Percentiles rank a stretch among this genome's conserved stretches.
Conservation (phyloP, 2,329 filamentous ascomycete species). For the Penicillium sclerotiorum region DNA sequence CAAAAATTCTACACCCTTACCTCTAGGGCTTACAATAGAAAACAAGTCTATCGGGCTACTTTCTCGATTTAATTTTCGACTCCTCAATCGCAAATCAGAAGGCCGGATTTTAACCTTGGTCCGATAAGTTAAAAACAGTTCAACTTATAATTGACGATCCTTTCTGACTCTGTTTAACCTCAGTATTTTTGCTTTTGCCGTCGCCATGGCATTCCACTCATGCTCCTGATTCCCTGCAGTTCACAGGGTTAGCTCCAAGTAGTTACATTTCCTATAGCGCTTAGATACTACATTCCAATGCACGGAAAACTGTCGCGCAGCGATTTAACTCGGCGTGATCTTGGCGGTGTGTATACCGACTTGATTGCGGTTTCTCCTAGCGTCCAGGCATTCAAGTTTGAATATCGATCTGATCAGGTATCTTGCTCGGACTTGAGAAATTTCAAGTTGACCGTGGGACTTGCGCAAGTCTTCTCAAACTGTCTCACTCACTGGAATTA, state of each 20-base stretch:
- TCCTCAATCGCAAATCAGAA: not conserved
- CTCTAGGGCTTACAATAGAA: not conserved
- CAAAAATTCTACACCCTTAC: too few relatives aligned
- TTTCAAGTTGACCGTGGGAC: not conserved
- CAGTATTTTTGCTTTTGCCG: too few relatives aligned
- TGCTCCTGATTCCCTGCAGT: too few relatives aligned
- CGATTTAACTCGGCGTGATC: not conserved
- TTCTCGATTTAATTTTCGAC: constrained; percentile 12
- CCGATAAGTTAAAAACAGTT: constrained; percentile 19
- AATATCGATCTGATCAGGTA: not conserved
- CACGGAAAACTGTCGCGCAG: not conserved
- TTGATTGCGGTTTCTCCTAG: constrained; percentile 9
- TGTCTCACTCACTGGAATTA: too few relatives aligned
- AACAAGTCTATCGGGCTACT: constrained; percentile 5
- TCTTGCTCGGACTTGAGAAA: not conserved
- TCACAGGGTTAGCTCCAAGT: not conserved
- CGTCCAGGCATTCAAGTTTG: constrained; percentile 4
- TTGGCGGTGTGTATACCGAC: constrained; percentile 10
- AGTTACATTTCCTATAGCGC: too few relatives aligned
- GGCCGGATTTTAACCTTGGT: constrained; percentile 1
- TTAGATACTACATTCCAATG: constrained; percentile 14
- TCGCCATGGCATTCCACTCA: too few relatives aligned
- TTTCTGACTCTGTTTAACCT: constrained; percentile 5
- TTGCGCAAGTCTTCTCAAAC: too few relatives aligned
- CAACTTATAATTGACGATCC: constrained; percentile 18